Base-by-base conservation (phyloP, 345 rosid genomes). In the Eucalyptus curtisii region DNA sequence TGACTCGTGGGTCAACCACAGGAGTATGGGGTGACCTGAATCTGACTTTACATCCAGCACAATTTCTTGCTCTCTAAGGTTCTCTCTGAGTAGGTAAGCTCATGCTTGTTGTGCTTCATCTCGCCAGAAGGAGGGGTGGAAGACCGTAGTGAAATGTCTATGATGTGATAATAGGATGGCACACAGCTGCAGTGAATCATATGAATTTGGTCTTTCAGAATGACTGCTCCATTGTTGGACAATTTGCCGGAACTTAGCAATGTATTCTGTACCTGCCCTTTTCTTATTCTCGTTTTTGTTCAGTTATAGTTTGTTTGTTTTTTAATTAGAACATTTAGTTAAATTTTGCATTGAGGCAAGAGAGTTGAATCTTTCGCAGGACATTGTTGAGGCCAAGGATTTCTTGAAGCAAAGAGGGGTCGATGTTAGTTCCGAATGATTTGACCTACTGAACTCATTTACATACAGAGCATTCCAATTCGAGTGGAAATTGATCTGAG, bases 371-470 rank as follows among this genome's bases (percentile, higher is more conserved):
- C 55, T 50, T 53, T 20, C 89, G 89, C 91, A 96, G 99, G 99
- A 96, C 88, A 93, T 96, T 79, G 87, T 87, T n/a, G 98, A 97
- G 94, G 99, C 98, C 55, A 94, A 94, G 91, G 93, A 93, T 47
- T 96, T 93, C 90, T 88, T 96, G 90, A 93, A 92, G 92, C 93
- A 92, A 88, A 96, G 90, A 90, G 96, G 98, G 61, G 91, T 97
- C 55, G 96, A 96, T 92, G 94, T 96, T 80, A 92, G 94, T 88
- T 93, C 94, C 3, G 94, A 90, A 40, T 76, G 82, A 76, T 37
- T 40, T 40, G 30, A 76, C 30, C 30, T 76, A 20, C 82, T 76
- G 82, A 40, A 76, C 30, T 44, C 93, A 91, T 93, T 68, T 50
- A 20, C 30, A 10, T 40, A 76, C 47, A 40, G 47, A 40, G 27